Evolutionary conservation across 2,329 filamentous ascomycete genomes (phyloP), one percentile per base, ranked within the genome.

Genomic region (Ilyonectria sp.): DNA sequence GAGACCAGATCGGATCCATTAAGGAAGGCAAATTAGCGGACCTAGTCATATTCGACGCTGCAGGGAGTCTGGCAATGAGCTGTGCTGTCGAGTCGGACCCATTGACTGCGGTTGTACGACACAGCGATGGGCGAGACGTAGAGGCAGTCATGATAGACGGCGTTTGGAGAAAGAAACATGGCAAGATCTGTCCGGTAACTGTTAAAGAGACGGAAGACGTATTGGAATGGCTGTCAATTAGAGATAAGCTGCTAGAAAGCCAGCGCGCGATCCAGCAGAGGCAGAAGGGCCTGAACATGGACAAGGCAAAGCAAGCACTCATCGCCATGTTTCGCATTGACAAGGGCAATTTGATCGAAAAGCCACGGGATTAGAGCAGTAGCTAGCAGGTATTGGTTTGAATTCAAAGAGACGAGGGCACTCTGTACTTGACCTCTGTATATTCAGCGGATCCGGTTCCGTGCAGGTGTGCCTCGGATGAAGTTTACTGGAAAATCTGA

Each of bases 61-160:
- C 40, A 4, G 50, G 56, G 6, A 65, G 62, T 21, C 55, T 43
- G 1, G 11, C 55, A 19, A 65, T 65, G 62, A 29, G 55, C 21
- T 65, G 62, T 31, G 62, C 60, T 17, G 47, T 55, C 19, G 62
- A 65, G 62, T 65, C 62, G 3, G 62, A 65, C 21, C 62, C 62
- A n/a, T n/a, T n/a, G n/a, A n/a, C n/a, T n/a, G n/a, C n/a, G 10
- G 55, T 65, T 10, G 49, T 65, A 11, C 55, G 62, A 10, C 62
- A 65, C 19, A 65, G 62, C 29, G 62, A 65, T 7, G 46, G 23
- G 37, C 55, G 62, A 33, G 62, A 65, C 44, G 49, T 65, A 7
- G 62, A 65, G 31, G 62, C 53, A 19, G 62, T 65, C n/a, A 21
- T 65, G 10, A 31, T 65, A 26, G 62, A 65, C n/a, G 62, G 62